phyloP scores from a whole-genome alignment of 179 eudicot genomes.

The Gypsophila paniculata region DNA sequence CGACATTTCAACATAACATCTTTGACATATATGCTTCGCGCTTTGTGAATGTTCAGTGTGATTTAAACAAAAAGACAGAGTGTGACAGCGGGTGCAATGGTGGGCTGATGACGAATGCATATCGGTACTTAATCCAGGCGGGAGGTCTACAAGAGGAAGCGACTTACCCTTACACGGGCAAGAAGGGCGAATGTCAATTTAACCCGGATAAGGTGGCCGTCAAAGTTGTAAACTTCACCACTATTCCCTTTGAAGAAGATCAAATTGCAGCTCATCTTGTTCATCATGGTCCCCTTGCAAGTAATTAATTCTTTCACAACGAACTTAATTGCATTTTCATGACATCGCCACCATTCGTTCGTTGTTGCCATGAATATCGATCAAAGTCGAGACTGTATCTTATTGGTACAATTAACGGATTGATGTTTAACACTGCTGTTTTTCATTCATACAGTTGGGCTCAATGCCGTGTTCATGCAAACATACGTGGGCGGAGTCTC shows the following conservation, averaged over 20 bases:
- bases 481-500: constrained; percentile 89
- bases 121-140: constrained; percentile 60
- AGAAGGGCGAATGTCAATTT: constrained; percentile 65
- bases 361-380: too few species aligned
- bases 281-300: constrained; percentile 80
- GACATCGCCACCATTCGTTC: too few species aligned
- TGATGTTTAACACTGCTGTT: neutral
- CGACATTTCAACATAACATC: neutral
- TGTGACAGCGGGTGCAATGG: constrained; percentile 75
- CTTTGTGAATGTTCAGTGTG: constrained; percentile 45
- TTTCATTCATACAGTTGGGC: constrained; percentile 41
- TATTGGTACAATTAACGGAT: too few species aligned
- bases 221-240: constrained; percentile 55
- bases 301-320: constrained; percentile 25
- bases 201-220: constrained; percentile 48
- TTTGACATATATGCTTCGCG: neutral
- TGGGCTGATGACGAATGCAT: constrained; percentile 92
- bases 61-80: constrained; percentile 38
- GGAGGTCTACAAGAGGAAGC: constrained; percentile 78
- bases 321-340: too few species aligned
- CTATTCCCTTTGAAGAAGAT: constrained; percentile 60
- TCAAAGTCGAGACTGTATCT: too few species aligned
- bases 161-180: constrained; percentile 69
- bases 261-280: constrained; percentile 82
- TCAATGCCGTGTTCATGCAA: constrained; percentile 89